Percentiles rank a stretch among this genome's conserved stretches.
Conservation (phyloP, 2,329 filamentous ascomycete species). For the Dothiorella sarmentorum region DNA sequence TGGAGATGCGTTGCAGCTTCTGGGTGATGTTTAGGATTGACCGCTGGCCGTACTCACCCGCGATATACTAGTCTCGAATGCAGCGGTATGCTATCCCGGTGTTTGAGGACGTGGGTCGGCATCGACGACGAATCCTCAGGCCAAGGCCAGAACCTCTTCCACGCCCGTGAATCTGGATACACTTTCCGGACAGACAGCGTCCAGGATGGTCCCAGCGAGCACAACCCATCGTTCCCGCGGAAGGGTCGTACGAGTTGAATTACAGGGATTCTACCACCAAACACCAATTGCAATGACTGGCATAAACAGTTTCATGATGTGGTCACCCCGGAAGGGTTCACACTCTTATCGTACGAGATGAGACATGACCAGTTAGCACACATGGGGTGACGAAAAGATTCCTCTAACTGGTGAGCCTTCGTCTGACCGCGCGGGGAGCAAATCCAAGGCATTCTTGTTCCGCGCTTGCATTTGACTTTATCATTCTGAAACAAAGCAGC, state of each 20-base stretch:
- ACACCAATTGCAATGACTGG: not conserved
- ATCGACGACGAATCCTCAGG: no score
- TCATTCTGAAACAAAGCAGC: not conserved
- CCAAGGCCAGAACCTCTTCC: no score
- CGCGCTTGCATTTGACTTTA: not conserved
- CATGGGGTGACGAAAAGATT: not conserved
- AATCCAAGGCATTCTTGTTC: not conserved
- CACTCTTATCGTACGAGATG: not conserved
- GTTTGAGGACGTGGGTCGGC: no score
- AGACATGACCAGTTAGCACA: not conserved
- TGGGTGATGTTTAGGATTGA: not conserved
- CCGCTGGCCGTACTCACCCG: not conserved
- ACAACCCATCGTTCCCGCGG: no score
- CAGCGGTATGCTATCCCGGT: no score
- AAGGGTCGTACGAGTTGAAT: no score
- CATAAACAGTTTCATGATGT: not conserved
- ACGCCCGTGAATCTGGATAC: no score
- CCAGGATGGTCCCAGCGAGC: no score
- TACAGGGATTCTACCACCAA: no score
- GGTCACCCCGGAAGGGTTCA: not conserved
- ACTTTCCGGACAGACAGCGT: no score
- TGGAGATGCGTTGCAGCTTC: constrained; percentile 19
- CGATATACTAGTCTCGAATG: not conserved
- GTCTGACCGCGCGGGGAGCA: not conserved
- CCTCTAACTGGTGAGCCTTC: not conserved